Conservation (phyloP, 768 basidiomycete species). For the Amanita molliuscula region DNA sequence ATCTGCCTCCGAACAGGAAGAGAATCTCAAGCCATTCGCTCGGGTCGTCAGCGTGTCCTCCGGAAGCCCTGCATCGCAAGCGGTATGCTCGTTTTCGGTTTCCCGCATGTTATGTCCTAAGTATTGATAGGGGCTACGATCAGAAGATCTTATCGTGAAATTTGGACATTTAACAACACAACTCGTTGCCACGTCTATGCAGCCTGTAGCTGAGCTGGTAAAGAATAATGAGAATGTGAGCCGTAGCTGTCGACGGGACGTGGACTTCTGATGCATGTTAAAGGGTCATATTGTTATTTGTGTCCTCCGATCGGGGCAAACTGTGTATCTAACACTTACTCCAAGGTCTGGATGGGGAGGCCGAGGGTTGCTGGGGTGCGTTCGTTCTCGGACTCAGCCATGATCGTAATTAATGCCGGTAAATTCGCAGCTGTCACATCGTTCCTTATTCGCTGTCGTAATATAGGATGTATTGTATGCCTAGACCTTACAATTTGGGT, state of each 20-base stretch:
- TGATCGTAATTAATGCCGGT: neutral
- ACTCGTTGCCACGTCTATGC: constrained; percentile 45
- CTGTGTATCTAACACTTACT: constrained; percentile 42
- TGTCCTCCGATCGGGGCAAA: constrained; percentile 40
- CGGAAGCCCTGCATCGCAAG: constrained; percentile 70
- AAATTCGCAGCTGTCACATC: constrained; percentile 44
- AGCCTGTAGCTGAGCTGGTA: constrained; percentile 67
- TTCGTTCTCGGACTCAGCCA: constrained; percentile 1
- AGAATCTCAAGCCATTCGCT: constrained; percentile 50
- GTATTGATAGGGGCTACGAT: constrained; percentile 46
- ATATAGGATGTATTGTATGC: constrained; percentile 2
- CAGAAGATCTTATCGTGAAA: constrained; percentile 61
- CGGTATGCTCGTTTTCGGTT: constrained; percentile 35
- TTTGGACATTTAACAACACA: constrained; percentile 54
- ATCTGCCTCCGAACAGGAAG: neutral
- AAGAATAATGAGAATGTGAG: constrained; percentile 70
- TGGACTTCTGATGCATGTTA: neutral
- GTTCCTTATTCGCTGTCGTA: constrained; percentile 32
- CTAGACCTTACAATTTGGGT: constrained; percentile 15
- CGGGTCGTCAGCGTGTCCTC: constrained; percentile 75
- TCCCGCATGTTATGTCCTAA: neutral
- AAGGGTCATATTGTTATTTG: constrained; percentile 53
- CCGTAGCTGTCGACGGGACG: neutral
- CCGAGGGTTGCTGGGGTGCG: constrained; percentile 74
- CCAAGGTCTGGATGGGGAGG: constrained; percentile 82